Base-by-base conservation (phyloP, 495 filamentous ascomycete species). In the Aspergillus coremiiformis region DNA sequence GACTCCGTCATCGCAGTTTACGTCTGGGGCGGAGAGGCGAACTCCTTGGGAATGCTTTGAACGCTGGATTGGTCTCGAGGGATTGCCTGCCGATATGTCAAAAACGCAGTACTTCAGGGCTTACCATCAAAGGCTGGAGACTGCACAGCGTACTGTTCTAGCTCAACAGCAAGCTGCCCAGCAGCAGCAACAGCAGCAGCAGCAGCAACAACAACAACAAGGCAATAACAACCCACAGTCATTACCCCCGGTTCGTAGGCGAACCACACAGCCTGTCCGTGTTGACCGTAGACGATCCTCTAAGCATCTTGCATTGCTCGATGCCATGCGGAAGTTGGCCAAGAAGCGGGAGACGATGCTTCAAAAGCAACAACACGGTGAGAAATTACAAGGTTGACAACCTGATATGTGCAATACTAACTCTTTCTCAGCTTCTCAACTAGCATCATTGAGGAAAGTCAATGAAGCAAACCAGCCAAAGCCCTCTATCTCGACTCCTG, bases 41-140 rank as follows among this genome's bases (percentile, higher is more conserved):
- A 97, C 94, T 3, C 91, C 93, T 5, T 98, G 93, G 93, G 93
- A 98, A 70, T 98, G 93, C 62, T 98, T 97, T 60, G 93, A 98
- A 64, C 83, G 94, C 32, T 97, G 92, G 90, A 82, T 95, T 14
- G 81, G 84, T 49, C 71, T 97, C 9, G 93, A 96, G 70, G 89
- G 89, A 5, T 69, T 95, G 30, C 90, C 90, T 15, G 80, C 81
- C 33, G 93, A 98, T 49, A 93, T 96, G 86, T 82, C 81, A 21
- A 94, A 95, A 69, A 94, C 86, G 4, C 86, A 85, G 32, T 97
- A 96, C 64, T 97, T 96, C 76, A 72, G 87, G 61, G 79, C 86
- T 9, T 95, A 92, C 61, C 85, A 89, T 57, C 76, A 77, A 51
- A 77, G 90, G 37, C 82, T 96, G 43, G 89, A 95, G 55, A 78